phyloP scores from a whole-genome alignment of 176 grass and related monocot genomes.

The Phyllostachys edulis region DNA sequence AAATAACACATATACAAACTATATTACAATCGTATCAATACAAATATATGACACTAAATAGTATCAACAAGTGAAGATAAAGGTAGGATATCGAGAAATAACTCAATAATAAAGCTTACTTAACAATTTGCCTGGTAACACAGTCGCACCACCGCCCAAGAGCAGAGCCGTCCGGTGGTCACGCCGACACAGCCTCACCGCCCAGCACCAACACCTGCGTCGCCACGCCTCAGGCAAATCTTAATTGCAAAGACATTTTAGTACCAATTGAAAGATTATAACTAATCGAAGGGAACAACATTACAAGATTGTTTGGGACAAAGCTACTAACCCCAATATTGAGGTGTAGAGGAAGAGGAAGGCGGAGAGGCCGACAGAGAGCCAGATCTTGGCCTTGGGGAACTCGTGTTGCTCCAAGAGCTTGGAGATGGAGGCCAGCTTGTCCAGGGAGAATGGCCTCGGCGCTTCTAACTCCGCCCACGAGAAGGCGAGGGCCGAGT shows the following conservation, averaged over 20 bases:
- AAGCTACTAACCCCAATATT: too few relatives aligned
- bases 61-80: too few relatives aligned
- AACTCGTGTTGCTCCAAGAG: slow-evolving; percentile 55
- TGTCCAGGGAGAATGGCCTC: slow-evolving; percentile 35
- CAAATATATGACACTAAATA: too few relatives aligned
- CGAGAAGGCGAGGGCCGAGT: slow-evolving; percentile 54
- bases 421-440: slow-evolving; percentile 29
- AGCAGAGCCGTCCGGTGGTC: too few relatives aligned
- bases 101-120: too few relatives aligned
- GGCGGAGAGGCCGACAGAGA: slow-evolving; percentile 50
- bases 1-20: too few relatives aligned
- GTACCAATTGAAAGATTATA: background rate
- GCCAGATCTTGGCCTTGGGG: slow-evolving; percentile 68
- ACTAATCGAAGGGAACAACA: background rate
- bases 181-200: too few relatives aligned
- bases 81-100: too few relatives aligned
- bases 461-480: slow-evolving; percentile 37
- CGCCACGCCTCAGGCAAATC: background rate
- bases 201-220: too few relatives aligned
- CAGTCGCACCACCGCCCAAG: too few relatives aligned
- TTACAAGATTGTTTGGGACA: background rate
- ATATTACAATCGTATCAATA: too few relatives aligned
- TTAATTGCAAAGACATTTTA: background rate
- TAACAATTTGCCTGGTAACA: too few relatives aligned
- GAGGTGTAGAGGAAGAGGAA: slow-evolving; percentile 59